Evolutionary conservation across 2,329 filamentous ascomycete species (phyloP), one percentile per base, ranked within the genome.

Genomic region (Fusarium virguliforme): DNA sequence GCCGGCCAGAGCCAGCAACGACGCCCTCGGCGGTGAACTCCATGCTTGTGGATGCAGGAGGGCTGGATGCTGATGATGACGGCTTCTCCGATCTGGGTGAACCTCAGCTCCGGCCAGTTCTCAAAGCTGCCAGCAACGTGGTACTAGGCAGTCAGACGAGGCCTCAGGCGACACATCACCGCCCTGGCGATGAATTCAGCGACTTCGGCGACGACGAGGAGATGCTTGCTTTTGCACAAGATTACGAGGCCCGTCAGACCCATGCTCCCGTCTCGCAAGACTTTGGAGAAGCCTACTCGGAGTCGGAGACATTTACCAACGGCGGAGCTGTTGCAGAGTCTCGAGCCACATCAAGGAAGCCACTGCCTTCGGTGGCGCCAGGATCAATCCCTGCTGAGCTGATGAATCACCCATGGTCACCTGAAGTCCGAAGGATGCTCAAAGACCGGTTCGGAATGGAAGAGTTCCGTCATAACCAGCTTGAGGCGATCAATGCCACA

Each of bases 401-500:
- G 73, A 91, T 93, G 87, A 85, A 87, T 53, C 86, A 91, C 75
- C 85, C 90, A 5, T 99, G 96, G 96, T 98, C 95, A 15, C 86
- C 88, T 48, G 95, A 98, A 74, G 92, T 99, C 26, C 92, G 91
- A 72, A 87, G 85, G 60, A 92, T 90, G 18, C 83, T 99, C 70
- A 94, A 92, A 76, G 91, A 95, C 75, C 88, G 90, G 4, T 99
- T 99, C 77, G 89, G 91, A 68, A 91, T 99, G 79, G 89, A 88
- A 60, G 94, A 94, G 0, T 99, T 99, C 77, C 90, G 96, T 32
- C 90, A 91, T 60, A 96, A 98, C 77, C 96, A 99, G 78, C 86
- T 98, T 2, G 94, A 98, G 80, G 95, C 96, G 13, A 98, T 99
- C 80, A 98, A 98, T 80, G 92, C 95, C 1, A 98, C 96, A 0